Conservation (phyloP, 78 protist genomes). For the Tieghemostelium lacteum region DNA sequence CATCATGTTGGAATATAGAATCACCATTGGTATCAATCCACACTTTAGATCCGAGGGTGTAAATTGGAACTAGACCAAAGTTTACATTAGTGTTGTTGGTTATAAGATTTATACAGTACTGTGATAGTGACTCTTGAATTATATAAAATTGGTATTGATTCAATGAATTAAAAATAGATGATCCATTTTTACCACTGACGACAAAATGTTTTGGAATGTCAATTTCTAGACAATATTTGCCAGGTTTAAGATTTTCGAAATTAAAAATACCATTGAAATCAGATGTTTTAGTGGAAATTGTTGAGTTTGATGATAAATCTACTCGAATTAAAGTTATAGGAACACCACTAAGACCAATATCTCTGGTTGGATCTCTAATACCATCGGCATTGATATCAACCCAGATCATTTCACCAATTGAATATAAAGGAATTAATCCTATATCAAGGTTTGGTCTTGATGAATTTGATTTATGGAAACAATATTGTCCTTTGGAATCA, state of each 20-base stretch:
- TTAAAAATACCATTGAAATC: slow-evolving; percentile 13
- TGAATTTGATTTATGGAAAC: too few species aligned
- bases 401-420: slow-evolving; percentile 8
- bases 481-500: background rate
- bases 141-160: background rate
- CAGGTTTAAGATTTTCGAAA: slow-evolving; percentile 3
- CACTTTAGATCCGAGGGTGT: background rate
- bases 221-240: background rate
- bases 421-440: slow-evolving; percentile 14
- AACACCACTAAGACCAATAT: background rate
- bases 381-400: slow-evolving; percentile 19
- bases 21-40: slow-evolving; percentile 29
- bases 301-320: too few species aligned
- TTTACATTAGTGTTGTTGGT: background rate
- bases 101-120: slow-evolving; percentile 5
- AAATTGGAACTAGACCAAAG: slow-evolving; percentile 8
- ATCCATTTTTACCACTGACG: background rate
- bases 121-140: background rate
- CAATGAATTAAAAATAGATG: too few species aligned
- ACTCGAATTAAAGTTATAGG: too few species aligned
- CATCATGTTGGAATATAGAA: background rate
- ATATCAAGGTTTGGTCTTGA: slow-evolving; percentile 3
- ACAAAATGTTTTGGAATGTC: slow-evolving; percentile 5
- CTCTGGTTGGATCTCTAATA: background rate
- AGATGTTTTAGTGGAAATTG: too few species aligned